Base-by-base conservation (phyloP, 176 grass and related monocot genomes). In the Oryza glaberrima region DNA sequence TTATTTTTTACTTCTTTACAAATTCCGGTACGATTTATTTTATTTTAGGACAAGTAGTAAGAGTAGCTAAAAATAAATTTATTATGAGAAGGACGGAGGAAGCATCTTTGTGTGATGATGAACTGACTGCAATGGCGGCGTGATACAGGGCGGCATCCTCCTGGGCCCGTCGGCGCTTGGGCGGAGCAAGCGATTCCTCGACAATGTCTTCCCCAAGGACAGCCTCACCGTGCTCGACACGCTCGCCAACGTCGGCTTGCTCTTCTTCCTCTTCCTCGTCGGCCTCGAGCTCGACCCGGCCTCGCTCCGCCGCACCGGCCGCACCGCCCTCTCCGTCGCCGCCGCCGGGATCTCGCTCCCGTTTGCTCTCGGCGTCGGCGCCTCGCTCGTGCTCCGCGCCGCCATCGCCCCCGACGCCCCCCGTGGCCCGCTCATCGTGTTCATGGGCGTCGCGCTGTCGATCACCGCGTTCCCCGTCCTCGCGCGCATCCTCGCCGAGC, bases 261-360 rank as follows among this genome's bases (percentile, higher is more conserved):
- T 94, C 71, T 89, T 94, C 88, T 94, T 94, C 92, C 92, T 94
- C 65, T 94, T 94, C 89, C 92, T 94, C 20, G 92, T 94, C 38
- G 89, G 92, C 46, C 86, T 94, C 1, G 92, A 94, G 86, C 83
- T 91, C 0, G 92, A 94, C 86, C 82, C 90, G 6, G 72, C 77
- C 6, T 61, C 88, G 25, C 73, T 94, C 70, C 92, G 88, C 35
- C 86, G 92, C 45, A 94, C 89, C 3, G 92, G 89, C 22, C 77
- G 68, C 26, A 52, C 44, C 52, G 86, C 92, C 49, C 14, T 94
- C 36, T 89, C 89, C 75, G 86, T 94, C 76, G 79, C 92, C 36
- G 69, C 86, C 17, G 83, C 80, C 5, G 86, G 92, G 46, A 94
- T 94, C 4, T 84, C 75, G 46, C 28, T 91, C 40, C 92, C 92